Evolutionary conservation across 2,329 filamentous ascomycete species (phyloP).

Genomic region (Anthostomella pinea): DNA sequence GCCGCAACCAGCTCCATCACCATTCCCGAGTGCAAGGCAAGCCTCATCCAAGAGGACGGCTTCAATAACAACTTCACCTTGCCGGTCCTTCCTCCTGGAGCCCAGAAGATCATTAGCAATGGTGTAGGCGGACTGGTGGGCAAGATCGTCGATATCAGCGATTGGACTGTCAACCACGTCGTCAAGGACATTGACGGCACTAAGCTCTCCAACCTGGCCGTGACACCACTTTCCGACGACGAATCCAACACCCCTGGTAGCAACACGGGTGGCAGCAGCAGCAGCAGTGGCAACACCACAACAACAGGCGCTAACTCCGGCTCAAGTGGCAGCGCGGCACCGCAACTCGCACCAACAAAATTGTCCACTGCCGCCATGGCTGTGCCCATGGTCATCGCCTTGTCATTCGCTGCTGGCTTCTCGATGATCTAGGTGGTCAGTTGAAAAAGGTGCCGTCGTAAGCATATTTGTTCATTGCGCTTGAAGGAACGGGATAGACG

Average conservation of each 20-base stretch:
- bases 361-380: slow-evolving; percentile 1
- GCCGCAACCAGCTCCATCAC: slow-evolving; percentile 48
- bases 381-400: slow-evolving; percentile 1
- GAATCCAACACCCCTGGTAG: slow-evolving; percentile 21
- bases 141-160: slow-evolving; percentile 65
- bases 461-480: background rate
- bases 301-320: slow-evolving; percentile 1
- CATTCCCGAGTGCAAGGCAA: slow-evolving; percentile 61
- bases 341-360: slow-evolving; percentile 2
- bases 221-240: slow-evolving; percentile 31
- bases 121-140: slow-evolving; percentile 66
- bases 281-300: slow-evolving; percentile 2
- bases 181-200: slow-evolving; percentile 42
- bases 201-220: slow-evolving; percentile 43
- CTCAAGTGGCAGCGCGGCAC: slow-evolving; percentile 12
- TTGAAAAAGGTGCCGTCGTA: slow-evolving; percentile 1
- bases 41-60: slow-evolving; percentile 62
- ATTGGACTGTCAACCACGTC: slow-evolving; percentile 53
- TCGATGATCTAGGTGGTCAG: slow-evolving; percentile 6
- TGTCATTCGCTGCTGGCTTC: slow-evolving; percentile 4
- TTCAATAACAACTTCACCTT: slow-evolving; percentile 82
- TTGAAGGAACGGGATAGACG: background rate
- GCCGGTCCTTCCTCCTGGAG: slow-evolving; percentile 64
- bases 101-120: slow-evolving; percentile 69
- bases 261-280: slow-evolving; percentile 5